These are phyloP conservation scores for Ophiocordyceps sinensis DNA, from an alignment of 2,329 filamentous ascomycete genomes.

Conservation along the genomic window DNA sequence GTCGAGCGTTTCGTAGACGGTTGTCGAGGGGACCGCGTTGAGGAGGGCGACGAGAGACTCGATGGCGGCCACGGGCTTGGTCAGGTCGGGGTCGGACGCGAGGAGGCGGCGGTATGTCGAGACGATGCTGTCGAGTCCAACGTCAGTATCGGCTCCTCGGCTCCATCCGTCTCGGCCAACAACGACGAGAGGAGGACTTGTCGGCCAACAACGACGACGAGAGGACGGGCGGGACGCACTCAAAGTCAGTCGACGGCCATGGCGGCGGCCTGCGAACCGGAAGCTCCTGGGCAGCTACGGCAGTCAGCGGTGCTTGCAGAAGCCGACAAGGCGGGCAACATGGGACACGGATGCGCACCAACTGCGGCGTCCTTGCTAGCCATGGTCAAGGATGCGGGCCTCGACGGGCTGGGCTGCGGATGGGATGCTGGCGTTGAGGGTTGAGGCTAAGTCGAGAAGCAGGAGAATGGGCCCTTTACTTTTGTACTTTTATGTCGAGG, in stretches of 20 bases:
- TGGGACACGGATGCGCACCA: neutral
- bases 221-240: constrained; percentile 8
- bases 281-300: neutral
- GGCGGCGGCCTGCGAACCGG: constrained; percentile 2
- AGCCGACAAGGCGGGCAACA: neutral
- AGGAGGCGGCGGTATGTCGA: constrained; percentile 39
- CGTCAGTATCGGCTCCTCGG: constrained; percentile 1
- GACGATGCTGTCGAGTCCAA: constrained; percentile 30
- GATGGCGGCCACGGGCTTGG: constrained; percentile 91
- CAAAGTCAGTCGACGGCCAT: constrained; percentile 10
- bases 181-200: neutral
- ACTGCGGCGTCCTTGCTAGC: neutral
- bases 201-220: neutral
- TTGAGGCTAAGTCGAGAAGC: no score
- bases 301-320: neutral
- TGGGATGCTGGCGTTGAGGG: neutral
- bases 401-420: neutral
- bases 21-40: constrained; percentile 63
- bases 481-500: no score
- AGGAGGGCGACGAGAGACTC: constrained; percentile 82
- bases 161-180: neutral
- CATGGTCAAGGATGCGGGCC: neutral
- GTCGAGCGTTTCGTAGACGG: constrained; percentile 87
- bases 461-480: no score
- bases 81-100: constrained; percentile 62